Percentiles rank a stretch among this genome's conserved stretches.
Conservation (phyloP, 345 rosid species). For the Luvunga scandens region DNA sequence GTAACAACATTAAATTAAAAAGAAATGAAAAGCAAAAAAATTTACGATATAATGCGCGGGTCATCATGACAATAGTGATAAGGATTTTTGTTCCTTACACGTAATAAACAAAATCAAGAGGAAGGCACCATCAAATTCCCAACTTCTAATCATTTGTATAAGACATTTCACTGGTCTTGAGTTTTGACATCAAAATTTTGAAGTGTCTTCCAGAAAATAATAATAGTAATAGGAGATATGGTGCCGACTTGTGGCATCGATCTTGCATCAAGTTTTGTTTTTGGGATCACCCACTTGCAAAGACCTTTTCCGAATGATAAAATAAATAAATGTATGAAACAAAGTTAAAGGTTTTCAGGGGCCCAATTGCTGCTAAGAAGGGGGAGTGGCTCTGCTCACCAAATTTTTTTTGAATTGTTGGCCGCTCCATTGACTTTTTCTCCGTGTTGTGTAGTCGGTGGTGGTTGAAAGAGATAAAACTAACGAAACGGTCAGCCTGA, state of each 20-base stretch:
- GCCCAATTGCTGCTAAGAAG: background rate
- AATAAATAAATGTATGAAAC: background rate
- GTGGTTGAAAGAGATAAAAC: conserved; percentile 19
- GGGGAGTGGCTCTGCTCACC: conserved; percentile 19
- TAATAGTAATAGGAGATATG: background rate
- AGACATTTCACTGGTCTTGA: background rate
- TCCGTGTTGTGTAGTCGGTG: background rate
- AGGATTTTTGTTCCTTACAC: background rate
- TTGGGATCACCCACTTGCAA: no score
- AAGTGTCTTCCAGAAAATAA: background rate
- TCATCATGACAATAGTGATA: background rate
- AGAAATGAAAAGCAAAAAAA: no score
- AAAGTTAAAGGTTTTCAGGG: background rate
- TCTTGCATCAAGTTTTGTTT: background rate
- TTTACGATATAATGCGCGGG: no score
- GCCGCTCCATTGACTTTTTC: background rate
- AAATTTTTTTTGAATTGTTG: background rate
- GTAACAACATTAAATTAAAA: background rate
- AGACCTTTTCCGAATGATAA: background rate
- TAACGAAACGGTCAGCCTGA: conserved; percentile 9
- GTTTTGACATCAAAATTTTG: background rate
- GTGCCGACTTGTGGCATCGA: background rate
- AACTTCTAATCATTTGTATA: background rate
- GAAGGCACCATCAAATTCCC: background rate
- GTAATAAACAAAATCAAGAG: background rate